Evolutionary conservation across 371 early-diverging fungal species (phyloP).

Genomic region (Apophysomyces trapeziformis): DNA sequence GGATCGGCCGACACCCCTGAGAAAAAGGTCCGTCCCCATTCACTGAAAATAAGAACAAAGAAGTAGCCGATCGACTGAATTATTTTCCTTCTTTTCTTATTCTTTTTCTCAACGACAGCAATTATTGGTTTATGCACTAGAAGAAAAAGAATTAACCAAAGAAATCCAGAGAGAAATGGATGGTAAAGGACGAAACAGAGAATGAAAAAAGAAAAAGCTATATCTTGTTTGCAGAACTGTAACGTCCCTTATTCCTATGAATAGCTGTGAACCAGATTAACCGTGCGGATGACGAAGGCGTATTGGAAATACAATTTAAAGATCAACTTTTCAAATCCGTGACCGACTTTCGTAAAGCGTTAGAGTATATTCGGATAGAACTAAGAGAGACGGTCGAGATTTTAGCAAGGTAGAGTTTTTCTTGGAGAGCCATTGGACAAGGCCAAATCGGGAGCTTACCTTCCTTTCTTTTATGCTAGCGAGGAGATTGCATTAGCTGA

Average conservation of each 20-base stretch:
- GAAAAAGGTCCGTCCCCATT: slow-evolving; percentile 11
- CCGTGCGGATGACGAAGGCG: slow-evolving; percentile 13
- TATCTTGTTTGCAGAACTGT: too few species aligned
- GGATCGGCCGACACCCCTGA: slow-evolving; percentile 4
- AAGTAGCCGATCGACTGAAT: too few species aligned
- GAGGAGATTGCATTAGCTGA: slow-evolving; percentile 28
- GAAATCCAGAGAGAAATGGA: slow-evolving; percentile 21
- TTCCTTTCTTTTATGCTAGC: neutral
- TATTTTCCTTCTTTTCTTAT: too few species aligned
- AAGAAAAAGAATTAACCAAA: slow-evolving; percentile 12
- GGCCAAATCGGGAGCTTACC: too few species aligned
- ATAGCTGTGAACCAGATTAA: slow-evolving; percentile 11
- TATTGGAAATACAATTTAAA: slow-evolving; percentile 32
- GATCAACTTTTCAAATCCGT: slow-evolving; percentile 26
- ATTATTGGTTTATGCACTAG: slow-evolving; percentile 14
- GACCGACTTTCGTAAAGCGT: slow-evolving; percentile 17
- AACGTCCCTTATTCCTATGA: too few species aligned
- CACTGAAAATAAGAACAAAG: neutral
- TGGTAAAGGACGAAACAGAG: neutral
- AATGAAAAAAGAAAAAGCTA: too few species aligned
- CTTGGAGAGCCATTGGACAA: too few species aligned
- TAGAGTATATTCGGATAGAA: slow-evolving; percentile 25
- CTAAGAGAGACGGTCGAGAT: slow-evolving; percentile 9
- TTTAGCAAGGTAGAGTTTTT: neutral
- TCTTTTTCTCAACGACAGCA: slow-evolving; percentile 1